A percentile compares a stretch with the other conserved stretches of the same genome.
phyloP scores from a whole-genome alignment of 2,329 filamentous ascomycete genomes.

The Sclerotinia trifoliorum region DNA sequence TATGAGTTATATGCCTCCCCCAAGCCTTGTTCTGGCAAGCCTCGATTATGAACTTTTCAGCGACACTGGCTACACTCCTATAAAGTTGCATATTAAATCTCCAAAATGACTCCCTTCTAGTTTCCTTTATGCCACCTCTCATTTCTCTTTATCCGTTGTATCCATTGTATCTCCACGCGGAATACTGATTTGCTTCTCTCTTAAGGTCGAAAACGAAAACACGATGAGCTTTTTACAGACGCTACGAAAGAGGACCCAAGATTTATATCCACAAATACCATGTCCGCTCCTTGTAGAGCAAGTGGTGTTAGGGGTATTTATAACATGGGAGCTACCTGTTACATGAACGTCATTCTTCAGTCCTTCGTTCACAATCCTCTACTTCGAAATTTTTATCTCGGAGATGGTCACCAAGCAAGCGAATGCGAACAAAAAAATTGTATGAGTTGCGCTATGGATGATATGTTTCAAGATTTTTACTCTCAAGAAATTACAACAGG shows the following conservation, averaged over 20 bases:
- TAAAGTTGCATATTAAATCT: neutral
- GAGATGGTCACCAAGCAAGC: constrained; percentile 78
- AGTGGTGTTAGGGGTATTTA: constrained; percentile 89
- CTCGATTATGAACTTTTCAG: neutral
- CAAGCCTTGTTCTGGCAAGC: neutral
- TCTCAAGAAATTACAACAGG: constrained; percentile 77
- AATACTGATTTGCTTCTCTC: constrained; percentile 12
- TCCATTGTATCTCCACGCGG: neutral
- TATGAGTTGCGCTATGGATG: constrained; percentile 69
- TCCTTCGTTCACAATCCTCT: constrained; percentile 92
- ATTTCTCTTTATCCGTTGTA: neutral
- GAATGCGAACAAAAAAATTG: constrained; percentile 67
- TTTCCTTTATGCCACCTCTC: neutral
- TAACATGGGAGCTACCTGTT: constrained; percentile 98
- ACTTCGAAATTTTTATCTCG: constrained; percentile 86
- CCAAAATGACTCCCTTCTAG: neutral
- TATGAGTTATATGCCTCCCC: no score
- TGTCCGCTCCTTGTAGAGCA: constrained; percentile 76
- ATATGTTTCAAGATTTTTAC: constrained; percentile 72
- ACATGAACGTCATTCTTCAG: constrained; percentile 94
- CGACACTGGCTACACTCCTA: neutral
- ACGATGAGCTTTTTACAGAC: constrained; percentile 67
- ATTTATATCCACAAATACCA: constrained; percentile 76
- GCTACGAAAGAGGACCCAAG: constrained; percentile 68
- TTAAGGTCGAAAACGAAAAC: constrained; percentile 69